A percentile compares a stretch with the other conserved stretches of the same genome.
phyloP scores from a whole-genome alignment of 257 asterid genomes.

The Mentha longifolia region DNA sequence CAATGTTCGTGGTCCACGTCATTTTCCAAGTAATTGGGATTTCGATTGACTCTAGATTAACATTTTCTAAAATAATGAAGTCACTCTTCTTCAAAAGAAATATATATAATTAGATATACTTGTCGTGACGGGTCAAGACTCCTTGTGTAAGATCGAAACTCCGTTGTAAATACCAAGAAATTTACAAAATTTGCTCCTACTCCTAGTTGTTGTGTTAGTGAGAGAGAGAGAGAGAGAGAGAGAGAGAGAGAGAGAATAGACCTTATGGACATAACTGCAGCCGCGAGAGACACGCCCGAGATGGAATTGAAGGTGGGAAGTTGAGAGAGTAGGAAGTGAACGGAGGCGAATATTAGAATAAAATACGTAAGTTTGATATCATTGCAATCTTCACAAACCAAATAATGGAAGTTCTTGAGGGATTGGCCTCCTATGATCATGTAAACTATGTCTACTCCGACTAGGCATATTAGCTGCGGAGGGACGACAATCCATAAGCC shows the following conservation, averaged over 20 bases:
- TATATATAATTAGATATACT: too few relatives aligned
- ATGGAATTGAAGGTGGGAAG: constrained; percentile 50
- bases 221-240: too few relatives aligned
- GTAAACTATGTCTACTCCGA: constrained; percentile 56
- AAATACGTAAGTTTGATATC: constrained; percentile 37
- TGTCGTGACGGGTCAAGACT: too few relatives aligned
- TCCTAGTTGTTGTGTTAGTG: too few relatives aligned
- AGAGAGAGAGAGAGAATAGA: neutral
- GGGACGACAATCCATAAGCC: constrained; percentile 62
- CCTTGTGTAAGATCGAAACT: too few relatives aligned
- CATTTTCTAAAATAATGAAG: too few relatives aligned
- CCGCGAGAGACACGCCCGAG: constrained; percentile 24
- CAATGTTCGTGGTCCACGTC: too few relatives aligned
- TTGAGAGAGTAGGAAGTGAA: constrained; percentile 45
- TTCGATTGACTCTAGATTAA: too few relatives aligned
- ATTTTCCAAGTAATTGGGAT: too few relatives aligned
- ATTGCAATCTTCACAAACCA: constrained; percentile 39
- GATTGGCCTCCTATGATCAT: constrained; percentile 59
- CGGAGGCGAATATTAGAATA: constrained; percentile 47
- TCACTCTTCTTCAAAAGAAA: too few relatives aligned
- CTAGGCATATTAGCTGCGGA: constrained; percentile 43
- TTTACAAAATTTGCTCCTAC: too few relatives aligned
- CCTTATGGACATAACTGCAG: constrained; percentile 46
- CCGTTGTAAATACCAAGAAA: too few relatives aligned
- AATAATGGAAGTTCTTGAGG: constrained; percentile 27